Conservation (phyloP, 345 rosid genomes). For the Aethionema arabicum region DNA sequence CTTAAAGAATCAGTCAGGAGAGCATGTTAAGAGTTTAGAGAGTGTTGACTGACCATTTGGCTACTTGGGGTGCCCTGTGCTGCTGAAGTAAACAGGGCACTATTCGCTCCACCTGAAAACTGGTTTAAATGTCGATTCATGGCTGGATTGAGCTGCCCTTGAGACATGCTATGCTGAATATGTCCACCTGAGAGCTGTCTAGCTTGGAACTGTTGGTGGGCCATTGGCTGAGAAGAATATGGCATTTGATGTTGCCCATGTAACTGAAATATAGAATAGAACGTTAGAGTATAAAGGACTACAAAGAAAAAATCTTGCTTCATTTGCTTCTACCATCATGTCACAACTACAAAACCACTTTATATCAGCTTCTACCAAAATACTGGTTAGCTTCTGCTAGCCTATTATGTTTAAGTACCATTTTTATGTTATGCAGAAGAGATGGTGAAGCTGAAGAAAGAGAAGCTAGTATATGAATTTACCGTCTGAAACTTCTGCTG, state of each 20-base stretch:
- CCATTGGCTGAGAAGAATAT: constrained; percentile 83
- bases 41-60: constrained; percentile 65
- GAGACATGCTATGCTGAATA: constrained; percentile 78
- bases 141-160: constrained; percentile 82
- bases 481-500: constrained; percentile 77
- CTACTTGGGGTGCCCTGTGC: constrained; percentile 79
- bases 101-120: constrained; percentile 74
- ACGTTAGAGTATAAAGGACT: background rate
- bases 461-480: constrained; percentile 25
- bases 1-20: background rate
- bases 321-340: background rate
- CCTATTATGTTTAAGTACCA: background rate
- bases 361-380: constrained; percentile 1
- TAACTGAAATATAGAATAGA: constrained; percentile 35
- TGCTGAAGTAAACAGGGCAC: constrained; percentile 79
- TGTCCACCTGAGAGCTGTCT: constrained; percentile 78
- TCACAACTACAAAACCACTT: constrained; percentile 4
- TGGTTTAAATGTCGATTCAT: constrained; percentile 79
- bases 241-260: constrained; percentile 93
- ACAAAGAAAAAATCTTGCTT: constrained; percentile 6
- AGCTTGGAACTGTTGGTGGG: constrained; percentile 84
- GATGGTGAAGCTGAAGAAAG: background rate
- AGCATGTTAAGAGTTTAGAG: constrained; percentile 10
- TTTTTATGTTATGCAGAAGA: background rate
- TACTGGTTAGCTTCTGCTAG: background rate